Evolutionary conservation across 257 asterid species (phyloP).

Genomic region (Euphrasia confusa): DNA sequence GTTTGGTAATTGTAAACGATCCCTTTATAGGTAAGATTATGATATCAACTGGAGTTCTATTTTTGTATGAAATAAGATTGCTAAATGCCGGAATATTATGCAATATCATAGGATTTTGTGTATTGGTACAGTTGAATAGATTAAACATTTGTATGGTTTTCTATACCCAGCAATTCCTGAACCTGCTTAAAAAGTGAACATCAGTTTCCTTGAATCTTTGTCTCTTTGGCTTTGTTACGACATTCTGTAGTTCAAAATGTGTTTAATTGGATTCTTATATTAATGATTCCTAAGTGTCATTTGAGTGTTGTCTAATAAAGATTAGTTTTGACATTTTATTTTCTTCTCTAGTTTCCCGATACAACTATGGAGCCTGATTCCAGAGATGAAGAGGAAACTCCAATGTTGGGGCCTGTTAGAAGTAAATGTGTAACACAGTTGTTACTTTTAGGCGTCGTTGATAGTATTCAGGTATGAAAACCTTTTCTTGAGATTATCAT

Average conservation of each 20-base stretch:
- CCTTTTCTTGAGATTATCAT: slow-evolving; percentile 21
- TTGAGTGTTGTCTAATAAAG: slow-evolving; percentile 22
- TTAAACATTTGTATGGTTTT: slow-evolving; percentile 5
- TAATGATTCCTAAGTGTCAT: slow-evolving; percentile 9
- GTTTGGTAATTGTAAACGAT: slow-evolving; percentile 9
- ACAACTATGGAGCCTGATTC: slow-evolving; percentile 44
- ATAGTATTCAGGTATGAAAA: slow-evolving; percentile 77
- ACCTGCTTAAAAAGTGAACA: background rate
- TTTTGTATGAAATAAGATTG: background rate
- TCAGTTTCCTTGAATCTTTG: slow-evolving; percentile 6
- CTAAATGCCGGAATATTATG: background rate
- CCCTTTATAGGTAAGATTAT: slow-evolving; percentile 12
- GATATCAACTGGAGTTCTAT: slow-evolving; percentile 12
- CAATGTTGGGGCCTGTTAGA: slow-evolving; percentile 64
- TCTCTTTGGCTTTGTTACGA: background rate
- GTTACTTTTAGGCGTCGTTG: slow-evolving; percentile 85
- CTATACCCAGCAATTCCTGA: background rate
- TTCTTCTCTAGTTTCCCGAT: slow-evolving; percentile 51
- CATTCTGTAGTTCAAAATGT: slow-evolving; percentile 13
- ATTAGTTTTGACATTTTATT: slow-evolving; percentile 24
- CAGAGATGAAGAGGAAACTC: slow-evolving; percentile 77
- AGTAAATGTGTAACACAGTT: slow-evolving; percentile 96
- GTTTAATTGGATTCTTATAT: slow-evolving; percentile 7
- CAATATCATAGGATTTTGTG: slow-evolving; percentile 5
- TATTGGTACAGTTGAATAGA: background rate